phyloP scores from a whole-genome alignment of 345 rosid species.

The Physaria fendleri region DNA sequence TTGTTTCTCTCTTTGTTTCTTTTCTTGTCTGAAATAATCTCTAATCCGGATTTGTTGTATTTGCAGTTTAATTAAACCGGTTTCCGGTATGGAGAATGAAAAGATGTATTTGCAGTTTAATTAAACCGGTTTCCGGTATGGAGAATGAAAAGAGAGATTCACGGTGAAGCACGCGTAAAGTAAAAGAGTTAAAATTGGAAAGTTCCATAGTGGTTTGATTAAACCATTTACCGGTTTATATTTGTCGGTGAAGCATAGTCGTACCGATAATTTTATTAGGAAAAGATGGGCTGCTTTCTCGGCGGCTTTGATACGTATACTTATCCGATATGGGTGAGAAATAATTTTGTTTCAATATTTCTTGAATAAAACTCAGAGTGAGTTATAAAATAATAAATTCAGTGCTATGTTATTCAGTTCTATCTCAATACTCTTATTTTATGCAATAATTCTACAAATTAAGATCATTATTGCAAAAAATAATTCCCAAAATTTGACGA shows the following conservation, averaged over 20 bases:
- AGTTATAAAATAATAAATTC: conserved; percentile 8
- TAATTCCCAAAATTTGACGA: too few species aligned
- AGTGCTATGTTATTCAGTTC: not conserved
- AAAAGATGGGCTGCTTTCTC: conserved; percentile 10
- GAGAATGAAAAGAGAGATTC: conserved; percentile 31
- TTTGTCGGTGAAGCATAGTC: conserved; percentile 16
- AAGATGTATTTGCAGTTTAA: too few species aligned
- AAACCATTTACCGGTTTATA: conserved; percentile 22
- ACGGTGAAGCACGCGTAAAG: conserved; percentile 24
- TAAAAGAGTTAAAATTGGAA: not conserved
- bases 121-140: conserved; percentile 44
- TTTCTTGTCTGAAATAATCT: not conserved
- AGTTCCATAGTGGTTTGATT: not conserved
- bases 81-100: conserved; percentile 41
- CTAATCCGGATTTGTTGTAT: not conserved
- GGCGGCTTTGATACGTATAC: conserved; percentile 10
- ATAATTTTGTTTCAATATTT: conserved; percentile 17
- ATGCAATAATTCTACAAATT: too few species aligned
- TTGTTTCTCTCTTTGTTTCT: not conserved
- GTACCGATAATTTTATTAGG: not conserved
- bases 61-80: conserved; percentile 46
- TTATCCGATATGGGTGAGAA: conserved; percentile 4
- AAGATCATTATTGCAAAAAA: too few species aligned
- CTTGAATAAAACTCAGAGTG: conserved; percentile 16
- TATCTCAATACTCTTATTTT: too few species aligned